phyloP scores from a whole-genome alignment of 75 land plant genomes.

The Cunninghamia lanceolata region DNA sequence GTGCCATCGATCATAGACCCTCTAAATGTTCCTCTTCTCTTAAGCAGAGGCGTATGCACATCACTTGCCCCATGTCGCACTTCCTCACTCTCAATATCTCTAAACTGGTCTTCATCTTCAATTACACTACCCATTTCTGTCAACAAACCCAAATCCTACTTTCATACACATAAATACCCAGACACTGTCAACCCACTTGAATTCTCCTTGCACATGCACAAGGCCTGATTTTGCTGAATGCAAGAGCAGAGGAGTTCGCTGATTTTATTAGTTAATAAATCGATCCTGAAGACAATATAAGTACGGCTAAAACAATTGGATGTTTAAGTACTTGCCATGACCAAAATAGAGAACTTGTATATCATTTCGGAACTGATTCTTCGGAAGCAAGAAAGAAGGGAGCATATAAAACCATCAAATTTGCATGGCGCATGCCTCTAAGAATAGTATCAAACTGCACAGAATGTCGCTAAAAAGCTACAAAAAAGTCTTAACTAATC shows the following conservation, averaged over 20 bases:
- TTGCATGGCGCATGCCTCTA: not conserved
- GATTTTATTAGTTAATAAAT: too few relatives aligned
- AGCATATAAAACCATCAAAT: not conserved
- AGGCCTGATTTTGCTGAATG: not conserved
- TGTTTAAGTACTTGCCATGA: not conserved
- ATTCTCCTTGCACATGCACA: not conserved
- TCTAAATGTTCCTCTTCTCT: not conserved
- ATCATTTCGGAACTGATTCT: not conserved
- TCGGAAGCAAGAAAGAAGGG: not conserved
- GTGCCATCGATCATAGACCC: slow-evolving; percentile 12
- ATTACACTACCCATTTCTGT: not conserved
- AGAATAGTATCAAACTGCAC: not conserved
- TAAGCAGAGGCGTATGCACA: not conserved
- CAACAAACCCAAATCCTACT: not conserved
- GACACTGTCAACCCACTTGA: not conserved
- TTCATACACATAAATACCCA: not conserved
- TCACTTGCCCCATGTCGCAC: not conserved
- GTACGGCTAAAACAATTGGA: not conserved
- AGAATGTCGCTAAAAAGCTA: not conserved
- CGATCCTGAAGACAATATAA: not conserved
- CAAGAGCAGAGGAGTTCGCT: not conserved
- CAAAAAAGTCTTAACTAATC: not conserved
- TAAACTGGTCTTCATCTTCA: not conserved
- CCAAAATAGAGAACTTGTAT: not conserved
- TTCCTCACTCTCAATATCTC: slow-evolving; percentile 7